Evolutionary conservation across 2,329 filamentous ascomycete species (phyloP).

Genomic region (Magnaporthales sp.): DNA sequence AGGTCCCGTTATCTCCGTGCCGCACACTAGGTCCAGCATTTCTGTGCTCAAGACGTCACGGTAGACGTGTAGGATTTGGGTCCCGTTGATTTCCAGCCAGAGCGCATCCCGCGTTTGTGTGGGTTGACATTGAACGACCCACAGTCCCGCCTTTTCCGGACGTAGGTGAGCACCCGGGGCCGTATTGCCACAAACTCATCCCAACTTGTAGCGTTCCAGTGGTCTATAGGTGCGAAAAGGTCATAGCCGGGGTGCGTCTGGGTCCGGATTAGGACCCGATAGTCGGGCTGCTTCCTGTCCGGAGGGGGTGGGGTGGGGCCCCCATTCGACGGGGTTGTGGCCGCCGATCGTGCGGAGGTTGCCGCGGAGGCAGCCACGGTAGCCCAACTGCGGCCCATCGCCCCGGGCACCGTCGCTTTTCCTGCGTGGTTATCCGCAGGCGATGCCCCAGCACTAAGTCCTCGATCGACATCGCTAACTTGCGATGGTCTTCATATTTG

Average conservation of each 20-base stretch:
- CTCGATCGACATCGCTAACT: neutral
- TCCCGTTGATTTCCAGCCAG: neutral
- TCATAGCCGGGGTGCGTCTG: neutral
- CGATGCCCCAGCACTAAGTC: neutral
- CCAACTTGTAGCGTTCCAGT: neutral
- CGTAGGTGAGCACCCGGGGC: conserved; percentile 1
- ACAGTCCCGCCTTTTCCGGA: neutral
- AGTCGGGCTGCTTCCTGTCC: too few relatives aligned
- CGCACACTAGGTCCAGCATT: neutral
- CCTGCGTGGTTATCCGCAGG: too few relatives aligned
- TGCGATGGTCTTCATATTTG: neutral
- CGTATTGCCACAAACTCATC: neutral
- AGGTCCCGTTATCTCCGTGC: neutral
- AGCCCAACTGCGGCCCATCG: too few relatives aligned
- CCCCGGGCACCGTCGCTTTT: too few relatives aligned
- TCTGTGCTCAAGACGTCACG: neutral
- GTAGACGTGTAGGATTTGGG: conserved; percentile 1
- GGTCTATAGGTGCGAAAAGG: neutral
- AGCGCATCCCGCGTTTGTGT: conserved; percentile 1
- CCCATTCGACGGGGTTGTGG: too few relatives aligned
- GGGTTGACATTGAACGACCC: neutral
- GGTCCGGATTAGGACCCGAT: too few relatives aligned
- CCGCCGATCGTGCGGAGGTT: too few relatives aligned
- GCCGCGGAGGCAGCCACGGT: too few relatives aligned
- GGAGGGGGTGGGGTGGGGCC: too few relatives aligned